A percentile compares a stretch with the other conserved stretches of the same genome.
Evolutionary conservation across 2,329 filamentous ascomycete species (phyloP).

Genomic region (Sclerotinia minor): DNA sequence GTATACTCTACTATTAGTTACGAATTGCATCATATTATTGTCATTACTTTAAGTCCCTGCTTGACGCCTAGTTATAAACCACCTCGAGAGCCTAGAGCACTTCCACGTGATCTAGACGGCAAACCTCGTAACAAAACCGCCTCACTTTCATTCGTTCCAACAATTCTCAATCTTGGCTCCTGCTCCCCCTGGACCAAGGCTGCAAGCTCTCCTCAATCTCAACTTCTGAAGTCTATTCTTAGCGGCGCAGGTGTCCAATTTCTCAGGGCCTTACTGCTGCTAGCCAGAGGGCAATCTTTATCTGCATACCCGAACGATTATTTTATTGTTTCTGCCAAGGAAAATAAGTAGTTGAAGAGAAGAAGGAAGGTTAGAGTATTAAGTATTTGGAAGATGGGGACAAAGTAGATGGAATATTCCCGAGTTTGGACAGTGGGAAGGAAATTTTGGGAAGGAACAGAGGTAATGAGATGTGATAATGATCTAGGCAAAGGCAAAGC

Average conservation of each 20-base stretch:
- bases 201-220: not conserved
- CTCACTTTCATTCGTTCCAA: not conserved
- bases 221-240: conserved; percentile 3
- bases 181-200: not conserved
- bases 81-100: too few species aligned
- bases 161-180: not conserved
- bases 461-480: not conserved
- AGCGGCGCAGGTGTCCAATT: not conserved
- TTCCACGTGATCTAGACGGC: too few species aligned
- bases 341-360: conserved; percentile 12
- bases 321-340: not conserved
- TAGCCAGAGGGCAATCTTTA: conserved; percentile 8
- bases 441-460: not conserved
- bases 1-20: too few species aligned
- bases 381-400: not conserved
- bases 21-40: too few species aligned
- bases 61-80: too few species aligned
- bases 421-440: not conserved
- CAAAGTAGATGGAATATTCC: not conserved
- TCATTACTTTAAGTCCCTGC: too few species aligned
- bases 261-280: not conserved
- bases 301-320: conserved; percentile 1
- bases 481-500: not conserved
- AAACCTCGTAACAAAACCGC: too few species aligned
- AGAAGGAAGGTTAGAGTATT: not conserved